Evolutionary conservation across 2,329 filamentous ascomycete species (phyloP), one percentile per base, ranked within the genome.

Genomic region (Camptophora hylomeconis): DNA sequence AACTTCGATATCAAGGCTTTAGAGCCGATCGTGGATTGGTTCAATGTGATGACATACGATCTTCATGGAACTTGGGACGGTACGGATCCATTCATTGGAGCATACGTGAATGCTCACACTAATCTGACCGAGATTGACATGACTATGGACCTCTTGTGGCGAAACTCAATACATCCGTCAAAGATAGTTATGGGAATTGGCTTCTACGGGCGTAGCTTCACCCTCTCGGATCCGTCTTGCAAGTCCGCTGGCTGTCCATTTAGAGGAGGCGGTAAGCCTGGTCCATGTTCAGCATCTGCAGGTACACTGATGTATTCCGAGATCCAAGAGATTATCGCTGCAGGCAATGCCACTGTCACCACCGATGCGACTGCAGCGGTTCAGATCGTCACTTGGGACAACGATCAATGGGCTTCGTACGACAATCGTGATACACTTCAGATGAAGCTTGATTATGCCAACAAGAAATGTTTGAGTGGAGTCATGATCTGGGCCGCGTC

Each of bases 171-270:
- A n/a, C n/a, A n/a, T n/a, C n/a, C n/a, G n/a, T n/a, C n/a, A n/a
- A 60, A 64, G 30, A 38, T 69, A 4, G 47, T 43, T 3, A 30
- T 70, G 5, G 65, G 65, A 1, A 18, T 60, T 3, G 58, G 50
- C 3, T 67, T 62, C 33, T 68, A 68, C 37, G 58, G 61, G 4
- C 47, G 53, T 3, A 42, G 41, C 1, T 57, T 52, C 31, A 49
- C 44, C 1, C 20, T 54, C 4, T 24, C 26, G 2, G 35, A 48
- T 30, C 17, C 43, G 3, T 22, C 22, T n/a, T 45, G 45, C 30
- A 32, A 17, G 4, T 28, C 13, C 3, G 29, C 44, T 14, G 35
- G 38, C 7, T 45, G 45, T 32, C 4, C 20, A n/a, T 45, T 45
- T 28, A 28, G 12, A 7, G 35, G 25, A 8, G 36, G 31, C 13